phyloP scores from a whole-genome alignment of 108 stramenopile genomes.

The Hondaea fermentalgiana region DNA sequence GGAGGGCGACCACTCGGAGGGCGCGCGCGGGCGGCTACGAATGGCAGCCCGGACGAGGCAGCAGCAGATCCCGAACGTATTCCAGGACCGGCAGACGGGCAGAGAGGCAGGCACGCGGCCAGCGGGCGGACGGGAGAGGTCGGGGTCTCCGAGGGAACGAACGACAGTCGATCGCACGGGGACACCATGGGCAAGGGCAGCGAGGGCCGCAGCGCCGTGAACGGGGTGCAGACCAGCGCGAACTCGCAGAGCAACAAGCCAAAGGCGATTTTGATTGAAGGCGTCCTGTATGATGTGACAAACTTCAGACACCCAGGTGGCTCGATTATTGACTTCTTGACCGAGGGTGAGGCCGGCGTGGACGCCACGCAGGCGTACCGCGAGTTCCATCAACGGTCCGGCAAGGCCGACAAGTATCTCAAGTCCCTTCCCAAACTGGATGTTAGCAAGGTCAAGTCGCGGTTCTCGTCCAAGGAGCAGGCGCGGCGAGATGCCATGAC shows the following conservation, averaged over 20 bases:
- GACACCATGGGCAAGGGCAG: neutral
- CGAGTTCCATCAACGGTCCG: constrained; percentile 22
- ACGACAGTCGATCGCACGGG: too few relatives aligned
- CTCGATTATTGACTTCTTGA: constrained; percentile 22
- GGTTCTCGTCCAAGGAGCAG: neutral
- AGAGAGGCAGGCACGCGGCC: too few relatives aligned
- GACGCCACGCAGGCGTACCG: constrained; percentile 28
- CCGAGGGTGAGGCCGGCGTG: constrained; percentile 4
- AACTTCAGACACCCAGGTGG: constrained; percentile 31
- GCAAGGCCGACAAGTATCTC: constrained; percentile 28
- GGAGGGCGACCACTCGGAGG: too few relatives aligned
- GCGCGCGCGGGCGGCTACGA: too few relatives aligned
- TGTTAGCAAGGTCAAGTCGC: neutral
- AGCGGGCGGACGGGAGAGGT: too few relatives aligned
- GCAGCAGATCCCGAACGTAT: too few relatives aligned
- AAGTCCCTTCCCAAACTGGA: constrained; percentile 4
- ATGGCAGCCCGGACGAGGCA: too few relatives aligned
- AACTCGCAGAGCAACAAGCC: neutral
- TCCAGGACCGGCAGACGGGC: too few relatives aligned
- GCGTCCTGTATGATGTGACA: constrained; percentile 23
- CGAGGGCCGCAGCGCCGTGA: neutral
- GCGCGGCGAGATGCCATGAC: neutral
- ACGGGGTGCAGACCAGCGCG: neutral
- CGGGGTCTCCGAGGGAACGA: too few relatives aligned
- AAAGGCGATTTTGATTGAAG: constrained; percentile 20